Conservation (phyloP, 2,329 filamentous ascomycete genomes). For the Botrytis byssoidea region DNA sequence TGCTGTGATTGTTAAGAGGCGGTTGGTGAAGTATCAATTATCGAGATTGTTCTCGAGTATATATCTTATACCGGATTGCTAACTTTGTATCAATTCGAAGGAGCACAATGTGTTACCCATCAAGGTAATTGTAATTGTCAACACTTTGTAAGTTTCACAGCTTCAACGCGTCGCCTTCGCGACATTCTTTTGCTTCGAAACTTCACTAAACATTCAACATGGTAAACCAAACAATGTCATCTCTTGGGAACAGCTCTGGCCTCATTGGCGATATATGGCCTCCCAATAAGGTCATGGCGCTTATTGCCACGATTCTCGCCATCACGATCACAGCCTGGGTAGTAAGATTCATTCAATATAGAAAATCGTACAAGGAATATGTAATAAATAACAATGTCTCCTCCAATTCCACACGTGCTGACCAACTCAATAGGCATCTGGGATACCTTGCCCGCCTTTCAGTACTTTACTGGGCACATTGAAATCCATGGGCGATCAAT, state of each 20-base stretch:
- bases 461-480: conserved; percentile 14
- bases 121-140: background rate
- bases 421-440: conserved; percentile 1
- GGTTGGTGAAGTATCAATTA: background rate
- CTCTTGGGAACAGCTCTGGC: too few species aligned
- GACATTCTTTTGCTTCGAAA: background rate
- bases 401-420: background rate
- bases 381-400: background rate
- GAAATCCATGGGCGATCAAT: conserved; percentile 8
- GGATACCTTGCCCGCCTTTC: conserved; percentile 16
- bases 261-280: background rate
- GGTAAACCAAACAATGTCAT: background rate
- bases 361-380: conserved; percentile 12
- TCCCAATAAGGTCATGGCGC: background rate
- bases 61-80: background rate
- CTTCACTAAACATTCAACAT: background rate
- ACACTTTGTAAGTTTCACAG: background rate
- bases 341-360: conserved; percentile 3
- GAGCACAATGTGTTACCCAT: background rate
- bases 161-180: background rate
- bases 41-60: background rate
- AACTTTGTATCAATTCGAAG: background rate
- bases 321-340: background rate
- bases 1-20: background rate
- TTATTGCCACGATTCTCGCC: background rate